Conservation (phyloP, 1,284 basidiomycete species). For the Schizophyllum amplum region DNA sequence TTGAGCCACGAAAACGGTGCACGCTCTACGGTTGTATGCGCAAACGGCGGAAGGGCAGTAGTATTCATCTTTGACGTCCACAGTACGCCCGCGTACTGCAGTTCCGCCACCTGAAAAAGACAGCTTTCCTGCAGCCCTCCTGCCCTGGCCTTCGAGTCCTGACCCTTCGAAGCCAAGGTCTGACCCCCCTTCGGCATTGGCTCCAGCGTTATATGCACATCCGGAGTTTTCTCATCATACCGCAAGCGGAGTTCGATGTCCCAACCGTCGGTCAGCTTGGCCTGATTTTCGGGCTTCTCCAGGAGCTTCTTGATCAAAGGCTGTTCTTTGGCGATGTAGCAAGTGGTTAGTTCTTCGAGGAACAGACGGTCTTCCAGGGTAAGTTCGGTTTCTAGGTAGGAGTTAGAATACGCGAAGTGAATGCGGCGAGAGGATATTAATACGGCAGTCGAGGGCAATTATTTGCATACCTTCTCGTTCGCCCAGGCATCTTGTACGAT, state of each 20-base stretch:
- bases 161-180: no score
- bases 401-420: not conserved
- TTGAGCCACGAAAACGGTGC: no score
- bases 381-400: not conserved
- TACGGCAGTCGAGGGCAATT: no score
- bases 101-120: no score
- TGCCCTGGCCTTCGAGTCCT: no score
- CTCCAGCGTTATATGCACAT: not conserved
- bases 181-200: no score
- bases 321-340: not conserved
- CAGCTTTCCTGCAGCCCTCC: no score
- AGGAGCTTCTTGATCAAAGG: not conserved
- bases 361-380: not conserved
- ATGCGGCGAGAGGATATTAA: not conserved
- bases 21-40: no score
- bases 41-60: no score
- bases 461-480: not conserved
- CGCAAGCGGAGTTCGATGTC: not conserved
- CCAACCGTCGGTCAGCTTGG: not conserved
- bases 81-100: no score
- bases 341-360: not conserved
- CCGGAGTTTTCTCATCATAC: not conserved
- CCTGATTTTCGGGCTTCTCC: not conserved
- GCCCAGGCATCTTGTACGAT: not conserved
- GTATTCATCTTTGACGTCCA: no score